A percentile compares a stretch with the other conserved stretches of the same genome.
Conservation (phyloP, 345 rosid species). For the Populus simonii region DNA sequence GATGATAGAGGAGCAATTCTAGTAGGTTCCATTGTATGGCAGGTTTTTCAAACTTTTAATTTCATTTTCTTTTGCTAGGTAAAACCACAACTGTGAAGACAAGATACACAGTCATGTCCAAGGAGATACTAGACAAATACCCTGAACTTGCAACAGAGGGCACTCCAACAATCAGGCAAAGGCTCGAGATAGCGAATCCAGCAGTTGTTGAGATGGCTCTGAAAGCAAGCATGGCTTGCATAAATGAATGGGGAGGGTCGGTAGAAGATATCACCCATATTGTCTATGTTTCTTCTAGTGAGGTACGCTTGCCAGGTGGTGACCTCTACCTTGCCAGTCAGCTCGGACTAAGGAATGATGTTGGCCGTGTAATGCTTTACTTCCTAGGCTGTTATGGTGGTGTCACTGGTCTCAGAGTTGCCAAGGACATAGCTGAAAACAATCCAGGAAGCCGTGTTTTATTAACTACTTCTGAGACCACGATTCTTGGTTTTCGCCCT, state of each 20-base stretch:
- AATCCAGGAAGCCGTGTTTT: constrained; percentile 85
- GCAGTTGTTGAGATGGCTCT: constrained; percentile 85
- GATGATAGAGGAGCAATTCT: background rate
- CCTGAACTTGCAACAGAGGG: constrained; percentile 87
- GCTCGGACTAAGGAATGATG: constrained; percentile 69
- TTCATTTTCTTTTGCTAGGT: constrained; percentile 44
- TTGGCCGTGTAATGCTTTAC: constrained; percentile 79
- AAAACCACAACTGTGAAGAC: constrained; percentile 94
- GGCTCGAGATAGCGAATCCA: constrained; percentile 83
- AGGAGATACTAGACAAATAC: constrained; percentile 71
- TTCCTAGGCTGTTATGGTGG: constrained; percentile 92
- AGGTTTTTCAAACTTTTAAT: background rate
- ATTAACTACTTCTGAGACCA: constrained; percentile 82
- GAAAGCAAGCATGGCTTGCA: constrained; percentile 75
- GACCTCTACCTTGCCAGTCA: constrained; percentile 69
- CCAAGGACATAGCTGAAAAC: constrained; percentile 94
- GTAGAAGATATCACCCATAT: constrained; percentile 77
- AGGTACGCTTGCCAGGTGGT: constrained; percentile 89
- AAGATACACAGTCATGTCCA: constrained; percentile 81
- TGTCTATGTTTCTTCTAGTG: constrained; percentile 91
- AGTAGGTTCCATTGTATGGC: background rate
- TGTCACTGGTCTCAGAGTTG: constrained; percentile 86
- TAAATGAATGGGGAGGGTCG: constrained; percentile 82
- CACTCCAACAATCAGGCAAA: constrained; percentile 69
- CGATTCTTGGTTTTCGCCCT: constrained; percentile 87